Evolutionary conservation across 441 rosid genomes (phyloP), one percentile per base, ranked within the genome.

Genomic region (Populus hybrid): DNA sequence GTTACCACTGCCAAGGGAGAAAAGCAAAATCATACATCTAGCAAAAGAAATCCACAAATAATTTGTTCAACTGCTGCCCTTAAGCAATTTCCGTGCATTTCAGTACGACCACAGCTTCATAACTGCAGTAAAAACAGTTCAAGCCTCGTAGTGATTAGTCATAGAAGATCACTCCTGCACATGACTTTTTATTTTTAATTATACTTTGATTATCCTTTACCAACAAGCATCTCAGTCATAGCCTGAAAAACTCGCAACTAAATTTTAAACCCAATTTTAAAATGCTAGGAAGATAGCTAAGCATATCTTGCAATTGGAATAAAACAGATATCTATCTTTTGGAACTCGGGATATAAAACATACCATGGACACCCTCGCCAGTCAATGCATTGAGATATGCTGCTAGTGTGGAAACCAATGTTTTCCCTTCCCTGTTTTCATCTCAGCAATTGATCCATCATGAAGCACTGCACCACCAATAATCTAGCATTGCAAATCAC

Each of bases 381-480:
- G 95, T 85, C 80, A 95, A 83, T 70, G 98, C 99, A 87, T 93
- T 95, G 64, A 95, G 97, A 86, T 93, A 95, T 69, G 97, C 99
- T 45, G 99, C 96, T 84, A 95, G 83, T 28, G 99, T 93, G 38
- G 99, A 95, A 69, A 95, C 99, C 80, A 95, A 82, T 75, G 99
- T 93, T 86, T 95, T 95, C 69, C 99, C 99, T 82, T 95, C 99
- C 56, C 99, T 2, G 99, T 95, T 89, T 92, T 95, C 99, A 95
- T 95, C 90, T 95, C 97, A 0, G 98, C 96, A 86, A 93, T 91
- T 82, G 96, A 92, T 67, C 99, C 99, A 75, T 95, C 99, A 85
- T 95, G 97, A 83, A 95, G 98, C 76, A 93, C 98, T 10, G 98
- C 96, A 61, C 99, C 99, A 73, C 97, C 98, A 86, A 95, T 92